Base-by-base conservation (phyloP, 1,284 basidiomycete species). In the Malassezia arunalokei region DNA sequence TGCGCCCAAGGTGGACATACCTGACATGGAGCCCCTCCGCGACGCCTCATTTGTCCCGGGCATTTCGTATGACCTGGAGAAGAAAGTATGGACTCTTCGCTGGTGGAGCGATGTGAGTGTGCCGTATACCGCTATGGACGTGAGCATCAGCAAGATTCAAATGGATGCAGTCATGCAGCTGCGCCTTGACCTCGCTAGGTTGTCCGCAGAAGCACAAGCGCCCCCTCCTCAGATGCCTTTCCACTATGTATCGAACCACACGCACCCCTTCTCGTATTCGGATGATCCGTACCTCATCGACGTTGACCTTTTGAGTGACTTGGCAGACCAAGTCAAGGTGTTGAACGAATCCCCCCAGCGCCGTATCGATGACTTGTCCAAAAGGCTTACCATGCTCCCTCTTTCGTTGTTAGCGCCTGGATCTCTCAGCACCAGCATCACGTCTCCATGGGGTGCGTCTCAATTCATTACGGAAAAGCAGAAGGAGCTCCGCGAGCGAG, bases 271-370 rank as follows among this genome's bases (percentile, higher is more conserved):
- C 11, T 7, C 31, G 6, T 12, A 12, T 8, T 17, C 53, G 5
- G 8, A 6, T 8, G 53, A 55, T 32, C 47, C 53, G 15, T 50
- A 50, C 15, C 9, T 55, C 12, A 35, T 50, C 30, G 53, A 55
- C 6, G 53, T 49, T 8, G 53, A 55, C 27, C 33, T 55, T 17
- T 38, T 55, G 4, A 15, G 28, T 11, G 15, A 17, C 6, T 27
- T 33, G 3, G 35, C 42, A n/a, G 43, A 45, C 27, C 28, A 27
- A n/a, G 48, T 55, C 32, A 43, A 37, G 17, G 11, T 55, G 6
- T 47, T 47, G 1, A 47, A 55, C 32, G 53, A 55, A 40, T 50
- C 53, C 17, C 37, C 42, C 14, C 40, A 50, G 42, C 43, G 43
- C 44, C 53, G 53, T 3, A 42, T 49, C 35, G 7, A 37, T 7